Evolutionary conservation across 306 rosid genomes (phyloP).

Genomic region (Rubus idaeus): DNA sequence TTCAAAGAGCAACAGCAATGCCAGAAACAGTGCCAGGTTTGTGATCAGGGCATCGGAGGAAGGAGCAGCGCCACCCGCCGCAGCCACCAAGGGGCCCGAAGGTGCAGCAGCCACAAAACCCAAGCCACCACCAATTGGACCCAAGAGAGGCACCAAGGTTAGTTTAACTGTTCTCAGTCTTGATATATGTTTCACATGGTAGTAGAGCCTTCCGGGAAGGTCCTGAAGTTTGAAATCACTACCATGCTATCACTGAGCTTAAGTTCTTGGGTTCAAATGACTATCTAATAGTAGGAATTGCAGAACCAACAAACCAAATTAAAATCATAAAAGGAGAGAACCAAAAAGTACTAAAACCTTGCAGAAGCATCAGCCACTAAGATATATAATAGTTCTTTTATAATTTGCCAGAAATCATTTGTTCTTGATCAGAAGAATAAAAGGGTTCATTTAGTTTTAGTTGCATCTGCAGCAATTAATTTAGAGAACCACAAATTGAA

Average conservation of each 20-base stretch:
- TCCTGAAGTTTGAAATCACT: background rate
- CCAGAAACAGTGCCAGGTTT: constrained; percentile 37
- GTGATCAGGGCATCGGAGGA: constrained; percentile 68
- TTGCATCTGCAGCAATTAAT: background rate
- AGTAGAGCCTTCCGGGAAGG: background rate
- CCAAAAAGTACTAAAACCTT: background rate
- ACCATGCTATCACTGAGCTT: background rate
- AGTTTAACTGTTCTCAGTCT: background rate
- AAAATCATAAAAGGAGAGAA: background rate
- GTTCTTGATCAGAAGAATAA: background rate
- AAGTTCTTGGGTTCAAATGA: background rate
- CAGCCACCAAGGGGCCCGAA: constrained; percentile 37
- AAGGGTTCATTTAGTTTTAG: background rate
- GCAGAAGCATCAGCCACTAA: background rate
- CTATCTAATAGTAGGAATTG: background rate
- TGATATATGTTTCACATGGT: background rate
- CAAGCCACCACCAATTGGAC: constrained; percentile 88
- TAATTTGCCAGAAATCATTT: background rate
- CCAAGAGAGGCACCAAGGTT: constrained; percentile 90
- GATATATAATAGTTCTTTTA: background rate
- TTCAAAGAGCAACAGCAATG: constrained; percentile 27
- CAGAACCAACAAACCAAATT: background rate
- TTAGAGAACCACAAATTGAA: background rate
- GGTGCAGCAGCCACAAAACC: constrained; percentile 51
- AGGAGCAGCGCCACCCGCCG: constrained; percentile 37